Percentiles rank a stretch among this genome's conserved stretches.
Evolutionary conservation across 2,329 filamentous ascomycete species (phyloP).

Genomic region (Elsinoe ampelina): DNA sequence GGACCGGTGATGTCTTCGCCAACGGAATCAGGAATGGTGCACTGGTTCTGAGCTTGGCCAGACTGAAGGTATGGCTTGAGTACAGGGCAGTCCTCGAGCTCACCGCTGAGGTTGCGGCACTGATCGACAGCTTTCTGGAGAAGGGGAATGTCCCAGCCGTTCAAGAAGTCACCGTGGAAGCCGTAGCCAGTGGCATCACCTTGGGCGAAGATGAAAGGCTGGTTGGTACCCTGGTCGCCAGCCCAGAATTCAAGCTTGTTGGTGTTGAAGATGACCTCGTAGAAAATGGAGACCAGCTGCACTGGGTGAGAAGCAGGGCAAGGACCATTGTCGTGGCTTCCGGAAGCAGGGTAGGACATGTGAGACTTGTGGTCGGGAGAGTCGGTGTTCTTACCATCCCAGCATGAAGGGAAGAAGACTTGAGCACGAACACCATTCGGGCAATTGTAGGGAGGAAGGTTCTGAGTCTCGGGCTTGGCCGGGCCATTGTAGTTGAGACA

Average conservation of each 20-base stretch:
- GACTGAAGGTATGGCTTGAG: conserved; percentile 29
- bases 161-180: conserved; percentile 60
- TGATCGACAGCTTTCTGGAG: conserved; percentile 59
- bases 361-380: conserved; percentile 52
- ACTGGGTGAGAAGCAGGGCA: conserved; percentile 46
- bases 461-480: conserved; percentile 34
- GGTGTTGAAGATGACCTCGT: conserved; percentile 49
- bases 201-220: conserved; percentile 59
- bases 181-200: conserved; percentile 63
- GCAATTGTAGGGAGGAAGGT: conserved; percentile 64
- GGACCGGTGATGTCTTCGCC: conserved; percentile 38
- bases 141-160: conserved; percentile 58
- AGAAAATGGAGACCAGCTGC: conserved; percentile 51
- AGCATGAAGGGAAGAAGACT: conserved; percentile 65
- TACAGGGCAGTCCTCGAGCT: conserved; percentile 55
- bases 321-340: conserved; percentile 39
- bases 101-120: conserved; percentile 51
- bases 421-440: conserved; percentile 55
- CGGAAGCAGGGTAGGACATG: conserved; percentile 51
- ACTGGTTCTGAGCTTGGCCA: conserved; percentile 31
- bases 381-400: conserved; percentile 52
- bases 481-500: conserved; percentile 38
- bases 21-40: conserved; percentile 37
- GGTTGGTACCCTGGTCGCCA: conserved; percentile 41
- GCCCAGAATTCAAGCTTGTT: conserved; percentile 37